Evolutionary conservation across 2,329 filamentous ascomycete species (phyloP).

Genomic region (Cladosporium oxysporum): DNA sequence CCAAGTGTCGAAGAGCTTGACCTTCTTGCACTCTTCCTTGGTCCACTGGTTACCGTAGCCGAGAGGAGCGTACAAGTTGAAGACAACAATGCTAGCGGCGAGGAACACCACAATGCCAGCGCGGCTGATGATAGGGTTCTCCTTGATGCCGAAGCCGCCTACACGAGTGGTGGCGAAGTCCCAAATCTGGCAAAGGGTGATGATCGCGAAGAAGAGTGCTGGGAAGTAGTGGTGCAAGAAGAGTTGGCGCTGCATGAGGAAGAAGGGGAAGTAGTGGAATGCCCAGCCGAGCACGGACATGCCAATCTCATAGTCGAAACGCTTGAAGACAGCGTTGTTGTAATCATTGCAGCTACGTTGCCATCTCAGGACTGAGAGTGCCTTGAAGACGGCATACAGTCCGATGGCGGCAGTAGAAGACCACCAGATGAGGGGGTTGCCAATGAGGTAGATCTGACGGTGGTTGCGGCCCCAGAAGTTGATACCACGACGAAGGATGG

Average conservation of each 20-base stretch:
- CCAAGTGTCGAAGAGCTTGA: conserved; percentile 88
- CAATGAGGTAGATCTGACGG: conserved; percentile 93
- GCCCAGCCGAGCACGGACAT: conserved; percentile 90
- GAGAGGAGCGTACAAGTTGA: conserved; percentile 82
- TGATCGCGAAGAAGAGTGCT: conserved; percentile 90
- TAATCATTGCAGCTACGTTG: conserved; percentile 93
- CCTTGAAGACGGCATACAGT: conserved; percentile 83
- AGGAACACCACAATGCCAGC: conserved; percentile 74
- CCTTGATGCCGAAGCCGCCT: conserved; percentile 64
- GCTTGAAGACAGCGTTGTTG: conserved; percentile 77
- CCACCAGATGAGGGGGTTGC: conserved; percentile 96
- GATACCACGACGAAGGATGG: conserved; percentile 87
- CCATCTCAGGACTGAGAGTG: conserved; percentile 83
- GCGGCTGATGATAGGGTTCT: conserved; percentile 73
- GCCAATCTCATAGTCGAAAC: conserved; percentile 96
- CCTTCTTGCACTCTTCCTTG: conserved; percentile 76
- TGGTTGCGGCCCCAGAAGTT: conserved; percentile 98
- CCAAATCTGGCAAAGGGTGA: conserved; percentile 84
- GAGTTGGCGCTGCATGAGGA: conserved; percentile 94
- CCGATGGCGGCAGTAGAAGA: conserved; percentile 75
- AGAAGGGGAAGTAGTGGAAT: conserved; percentile 99
- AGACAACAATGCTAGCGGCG: conserved; percentile 70
- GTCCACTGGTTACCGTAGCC: conserved; percentile 96
- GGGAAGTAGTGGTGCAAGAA: conserved; percentile 99
- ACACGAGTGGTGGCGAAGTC: conserved; percentile 81